These are phyloP conservation scores for Torrubiella hemipterigena DNA, from an alignment of 2,329 filamentous ascomycete species.

Conservation along the genomic window DNA sequence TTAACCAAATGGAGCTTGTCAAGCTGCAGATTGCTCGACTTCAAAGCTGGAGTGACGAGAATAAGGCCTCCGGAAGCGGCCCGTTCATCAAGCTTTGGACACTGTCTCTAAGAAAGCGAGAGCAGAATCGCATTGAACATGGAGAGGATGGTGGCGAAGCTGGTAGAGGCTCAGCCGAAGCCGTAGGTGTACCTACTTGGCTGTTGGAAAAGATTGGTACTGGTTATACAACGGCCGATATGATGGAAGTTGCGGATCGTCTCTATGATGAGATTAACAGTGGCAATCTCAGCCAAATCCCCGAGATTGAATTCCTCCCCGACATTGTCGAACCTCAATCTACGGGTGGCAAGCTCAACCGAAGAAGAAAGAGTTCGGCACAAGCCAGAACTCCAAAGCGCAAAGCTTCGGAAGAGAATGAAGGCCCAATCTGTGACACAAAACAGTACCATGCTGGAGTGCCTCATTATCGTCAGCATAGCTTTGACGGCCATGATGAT, in stretches of 20 bases:
- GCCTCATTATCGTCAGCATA: too few species aligned
- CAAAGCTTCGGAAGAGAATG: slow-evolving; percentile 10
- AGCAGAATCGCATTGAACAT: slow-evolving; percentile 41
- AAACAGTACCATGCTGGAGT: too few species aligned
- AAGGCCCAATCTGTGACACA: too few species aligned
- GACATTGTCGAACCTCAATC: slow-evolving; percentile 34
- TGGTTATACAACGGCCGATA: slow-evolving; percentile 34
- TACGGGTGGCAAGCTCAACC: too few species aligned
- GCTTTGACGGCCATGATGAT: too few species aligned
- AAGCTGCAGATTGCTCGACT: slow-evolving; percentile 50
- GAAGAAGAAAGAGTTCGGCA: too few species aligned
- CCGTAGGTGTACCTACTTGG: slow-evolving; percentile 37
- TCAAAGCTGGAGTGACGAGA: slow-evolving; percentile 47
- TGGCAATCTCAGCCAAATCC: slow-evolving; percentile 31
- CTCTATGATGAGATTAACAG: slow-evolving; percentile 32
- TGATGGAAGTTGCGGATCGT: slow-evolving; percentile 32
- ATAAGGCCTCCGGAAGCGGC: slow-evolving; percentile 20
- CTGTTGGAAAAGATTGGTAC: slow-evolving; percentile 31
- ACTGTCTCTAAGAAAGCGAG: slow-evolving; percentile 51
- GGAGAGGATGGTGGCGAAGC: slow-evolving; percentile 19
- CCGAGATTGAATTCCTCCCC: slow-evolving; percentile 48
- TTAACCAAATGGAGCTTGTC: slow-evolving; percentile 52
- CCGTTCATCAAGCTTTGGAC: slow-evolving; percentile 38
- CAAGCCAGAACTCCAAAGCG: slow-evolving; percentile 12
- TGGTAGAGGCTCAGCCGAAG: slow-evolving; percentile 18